A percentile compares a stretch with the other conserved stretches of the same genome.
phyloP scores from a whole-genome alignment of 805 yeast genomes.

The Starmerella riodocensis region DNA sequence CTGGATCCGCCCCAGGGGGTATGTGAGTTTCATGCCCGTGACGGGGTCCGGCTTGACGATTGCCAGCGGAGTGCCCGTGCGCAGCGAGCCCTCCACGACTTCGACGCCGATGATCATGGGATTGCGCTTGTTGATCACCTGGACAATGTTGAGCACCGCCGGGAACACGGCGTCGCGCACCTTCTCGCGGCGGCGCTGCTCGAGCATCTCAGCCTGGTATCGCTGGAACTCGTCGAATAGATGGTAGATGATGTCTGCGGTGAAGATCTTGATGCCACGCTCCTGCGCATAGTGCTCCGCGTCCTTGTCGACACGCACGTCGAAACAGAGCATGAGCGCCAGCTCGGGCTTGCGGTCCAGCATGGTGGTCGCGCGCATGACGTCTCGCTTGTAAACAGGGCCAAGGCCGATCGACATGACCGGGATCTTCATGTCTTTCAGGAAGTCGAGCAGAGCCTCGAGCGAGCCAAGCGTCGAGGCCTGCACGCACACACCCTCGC shows the following conservation, averaged over 20 bases:
- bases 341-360: conserved; percentile 87
- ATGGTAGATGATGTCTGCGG: conserved; percentile 93
- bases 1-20: conserved; percentile 69
- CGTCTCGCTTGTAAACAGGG: conserved; percentile 96
- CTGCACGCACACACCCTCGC: conserved; percentile 96
- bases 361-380: conserved; percentile 95
- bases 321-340: conserved; percentile 98
- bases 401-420: conserved; percentile 98
- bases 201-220: conserved; percentile 77
- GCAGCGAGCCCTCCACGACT: conserved; percentile 77
- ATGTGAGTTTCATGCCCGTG: conserved; percentile 57
- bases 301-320: conserved; percentile 91
- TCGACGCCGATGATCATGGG: conserved; percentile 99
- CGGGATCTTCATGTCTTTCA: conserved; percentile 97
- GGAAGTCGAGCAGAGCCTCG: conserved; percentile 92
- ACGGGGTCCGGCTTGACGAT: conserved; percentile 81
- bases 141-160: conserved; percentile 84
- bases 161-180: conserved; percentile 87
- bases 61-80: conserved; percentile 90
- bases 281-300: conserved; percentile 97
- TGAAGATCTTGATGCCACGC: conserved; percentile 80
- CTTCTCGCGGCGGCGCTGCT: conserved; percentile 79
- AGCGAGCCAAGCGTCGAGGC: conserved; percentile 96
- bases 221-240: conserved; percentile 89
- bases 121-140: conserved; percentile 93